Percentiles rank a stretch among this genome's conserved stretches.
Conservation (phyloP, 2,329 filamentous ascomycete species). For the Trichoderma aggressivum region DNA sequence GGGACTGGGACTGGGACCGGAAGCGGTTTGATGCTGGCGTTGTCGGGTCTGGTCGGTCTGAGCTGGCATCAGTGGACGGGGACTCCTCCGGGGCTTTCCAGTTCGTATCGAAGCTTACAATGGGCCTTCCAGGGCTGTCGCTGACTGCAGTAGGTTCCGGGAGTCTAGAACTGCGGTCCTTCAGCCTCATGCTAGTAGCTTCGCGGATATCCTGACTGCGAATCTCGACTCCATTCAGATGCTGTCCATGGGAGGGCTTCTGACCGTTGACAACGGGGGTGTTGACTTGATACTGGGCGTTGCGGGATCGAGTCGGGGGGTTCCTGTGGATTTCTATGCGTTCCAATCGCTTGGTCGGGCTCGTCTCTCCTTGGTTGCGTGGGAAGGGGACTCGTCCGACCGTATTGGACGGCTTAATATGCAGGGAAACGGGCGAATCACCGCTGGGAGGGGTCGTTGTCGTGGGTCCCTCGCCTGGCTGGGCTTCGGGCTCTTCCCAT, state of each 20-base stretch:
- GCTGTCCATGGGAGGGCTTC: slow-evolving; percentile 46
- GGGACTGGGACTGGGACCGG: slow-evolving; percentile 14
- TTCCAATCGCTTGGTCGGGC: slow-evolving; percentile 38
- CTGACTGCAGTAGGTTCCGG: slow-evolving; percentile 89
- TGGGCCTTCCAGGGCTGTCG: slow-evolving; percentile 83
- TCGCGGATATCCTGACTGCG: slow-evolving; percentile 82
- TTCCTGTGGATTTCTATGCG: slow-evolving; percentile 79
- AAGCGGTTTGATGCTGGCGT: slow-evolving; percentile 10
- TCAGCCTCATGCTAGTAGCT: slow-evolving; percentile 84
- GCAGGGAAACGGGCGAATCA: slow-evolving; percentile 33
- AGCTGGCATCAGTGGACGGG: slow-evolving; percentile 61
- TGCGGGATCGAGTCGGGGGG: slow-evolving; percentile 75
- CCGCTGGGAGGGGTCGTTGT: slow-evolving; percentile 25
- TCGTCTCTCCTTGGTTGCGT: slow-evolving; percentile 41
- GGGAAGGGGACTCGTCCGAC: slow-evolving; percentile 29
- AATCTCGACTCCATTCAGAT: slow-evolving; percentile 78
- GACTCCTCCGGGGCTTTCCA: slow-evolving; percentile 69
- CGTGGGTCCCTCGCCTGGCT: slow-evolving; percentile 16
- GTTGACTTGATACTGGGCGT: slow-evolving; percentile 76
- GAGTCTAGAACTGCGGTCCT: slow-evolving; percentile 80
- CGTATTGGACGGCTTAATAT: slow-evolving; percentile 34
- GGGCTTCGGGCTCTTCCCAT: slow-evolving; percentile 76
- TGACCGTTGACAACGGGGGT: slow-evolving; percentile 30
- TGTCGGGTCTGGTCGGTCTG: slow-evolving; percentile 38
- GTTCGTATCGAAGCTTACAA: slow-evolving; percentile 91